Evolutionary conservation across 2,329 filamentous ascomycete species (phyloP), one percentile per base, ranked within the genome.

Genomic region (Cadophora gregata): DNA sequence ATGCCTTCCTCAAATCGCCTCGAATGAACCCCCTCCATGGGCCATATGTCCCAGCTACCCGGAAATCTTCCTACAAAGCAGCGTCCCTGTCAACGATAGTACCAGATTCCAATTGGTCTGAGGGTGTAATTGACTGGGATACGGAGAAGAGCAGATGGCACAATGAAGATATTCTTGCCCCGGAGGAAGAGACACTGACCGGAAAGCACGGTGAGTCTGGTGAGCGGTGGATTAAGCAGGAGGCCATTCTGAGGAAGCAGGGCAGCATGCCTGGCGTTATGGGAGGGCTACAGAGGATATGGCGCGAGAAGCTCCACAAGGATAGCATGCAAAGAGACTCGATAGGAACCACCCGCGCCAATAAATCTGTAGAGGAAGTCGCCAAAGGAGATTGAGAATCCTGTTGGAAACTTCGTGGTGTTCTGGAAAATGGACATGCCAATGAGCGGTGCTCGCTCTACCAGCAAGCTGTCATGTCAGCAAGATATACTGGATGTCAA

Each of bases 71-170:
- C 1, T 69, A 69, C 24, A 71, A 77, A 16, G 70, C 69, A 2
- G 62, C 69, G 3, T 67, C 71, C 9, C 64, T 78, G 3, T 38
- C 62, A 0, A 64, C 67, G 10, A 64, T 64, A 1, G 47, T 76
- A 1, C 69, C 71, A 4, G 25, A 62, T 4, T 67, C 67, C 7
- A 56, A 71, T 14, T 70, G 66, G 67, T 64, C 69, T 8, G 63
- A 64, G 4, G 76, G 75, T 1, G 24, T 78, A 45, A 50, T 60
- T 9, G 76, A 78, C 63, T 78, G 76, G 76, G 76, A 76, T 24
- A 75, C 74, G 4, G 73, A 73, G 62, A 51, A 58, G 4, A 27
- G 60, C 19, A 59, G 45, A 16, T 51, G 59, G 21, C 59, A 59
- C 1, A 68, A 60, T 58, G 65, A 59, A 4, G 65, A 67, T 31